Base-by-base conservation (phyloP, 257 asterid genomes). In the Haberlea rhodopensis region DNA sequence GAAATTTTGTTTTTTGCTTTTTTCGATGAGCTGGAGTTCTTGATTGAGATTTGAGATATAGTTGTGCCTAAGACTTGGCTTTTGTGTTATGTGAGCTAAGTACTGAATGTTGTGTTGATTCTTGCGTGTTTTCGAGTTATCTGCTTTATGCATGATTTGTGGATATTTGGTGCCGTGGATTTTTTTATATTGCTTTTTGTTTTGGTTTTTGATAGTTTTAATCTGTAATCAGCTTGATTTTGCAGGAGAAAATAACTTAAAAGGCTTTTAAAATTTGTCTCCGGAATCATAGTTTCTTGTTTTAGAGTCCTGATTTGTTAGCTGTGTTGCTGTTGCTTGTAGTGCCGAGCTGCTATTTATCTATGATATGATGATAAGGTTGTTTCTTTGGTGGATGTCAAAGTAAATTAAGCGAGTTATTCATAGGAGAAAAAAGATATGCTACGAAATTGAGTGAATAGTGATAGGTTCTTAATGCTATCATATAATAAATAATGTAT, bases 161-260 rank as follows among this genome's bases (percentile, higher is more conserved):
- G 18, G 25, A 16, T 6, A 26, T 53, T 8, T 29, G 31, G 32
- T 53, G 20, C 31, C 43, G 3, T 54, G 4, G 18, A 16, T 27
- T 53, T 67, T 73, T 60, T 6, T 22, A 27, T 51, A 2, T 26
- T 16, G 10, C 22, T 15, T 60, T 45, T 10, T 43, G 28, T 51
- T 53, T 23, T 32, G 61, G 40, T 61, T 67, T 18, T 11, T 29
- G 13, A 10, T 55, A 22, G 61, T 22, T 29, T 29, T 62, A 62
- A 13, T 34, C 37, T 70, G 60, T 27, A 0, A 29, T 6, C 9
- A 3, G 43, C 43, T 8, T 34, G 9, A 34, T n/a, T n/a, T n/a
- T n/a, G 0, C 0, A 8, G 43, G 60, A 40, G 15, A 9, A 58
- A 26, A 15, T 15, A 16, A 4, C 1, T 26, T 21, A 5, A 1